Evolutionary conservation across 2,329 filamentous ascomycete genomes (phyloP), one percentile per base, ranked within the genome.

Genomic region (Diaporthe ampelina): DNA sequence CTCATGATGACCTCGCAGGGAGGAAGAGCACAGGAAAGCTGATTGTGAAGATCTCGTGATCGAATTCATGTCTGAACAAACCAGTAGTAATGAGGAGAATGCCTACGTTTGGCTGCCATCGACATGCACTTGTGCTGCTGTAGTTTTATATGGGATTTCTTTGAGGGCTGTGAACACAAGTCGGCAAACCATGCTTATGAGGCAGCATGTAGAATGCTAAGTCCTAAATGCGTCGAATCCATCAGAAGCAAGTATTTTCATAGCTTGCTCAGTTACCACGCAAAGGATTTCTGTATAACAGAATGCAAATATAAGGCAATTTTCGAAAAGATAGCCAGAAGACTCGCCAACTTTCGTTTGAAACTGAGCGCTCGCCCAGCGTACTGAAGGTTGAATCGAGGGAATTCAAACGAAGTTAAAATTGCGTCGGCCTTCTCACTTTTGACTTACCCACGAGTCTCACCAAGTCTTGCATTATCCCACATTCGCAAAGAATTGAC

Each of bases 11-110:
- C 17, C 40, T 77, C 15, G 59, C 70, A 0, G 71, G 76, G 1
- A 59, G 76, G 19, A 76, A 76, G 70, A 74, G 74, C 10, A 76
- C 73, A 11, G 76, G 76, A 54, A 77, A 77, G 61, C 68, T 77
- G 32, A 74, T 77, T 59, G 73, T 77, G 19, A 77, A 77, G 70
- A 63, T 76, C 17, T 54, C 40, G 58, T 75, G 45, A 32, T 73
- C 13, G 9, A 37, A 1, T 0, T 32, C 3, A 15, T 52, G 10
- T 7, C 24, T 7, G 11, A 13, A 21, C 1, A 29, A 9, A 17
- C 32, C 58, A 21, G 21, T 2, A 37, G 21, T 6, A 48, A 48
- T 17, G 40, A 43, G 40, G 15, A 43, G 40, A 43, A 43, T 43
- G 3, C 15, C 15, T 13, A 40, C 37, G 0, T 2, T 13, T 40